Base-by-base conservation (phyloP, 169 alveolate species). In the Eimeria necatrix region DNA sequence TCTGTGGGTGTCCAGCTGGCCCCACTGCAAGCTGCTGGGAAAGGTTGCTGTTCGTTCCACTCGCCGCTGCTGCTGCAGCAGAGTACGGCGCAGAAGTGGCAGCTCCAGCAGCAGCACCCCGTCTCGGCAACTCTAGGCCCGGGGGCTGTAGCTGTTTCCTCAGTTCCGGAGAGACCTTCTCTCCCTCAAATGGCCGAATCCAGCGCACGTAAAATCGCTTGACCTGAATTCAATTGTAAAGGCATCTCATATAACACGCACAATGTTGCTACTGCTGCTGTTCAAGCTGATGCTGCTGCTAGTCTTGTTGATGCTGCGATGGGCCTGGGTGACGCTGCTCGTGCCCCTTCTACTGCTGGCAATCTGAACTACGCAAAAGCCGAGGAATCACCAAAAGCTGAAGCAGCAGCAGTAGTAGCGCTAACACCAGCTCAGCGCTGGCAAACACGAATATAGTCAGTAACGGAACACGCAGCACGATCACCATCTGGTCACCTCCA, bases 101-200 rank as follows among this genome's bases (percentile, higher is more conserved):
- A 20, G 68, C 60, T 18, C 48, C 88, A 20, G 88, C 26, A 10
- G 68, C 60, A 68, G 80, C 80, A 68, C 48, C 26, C 4, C 80
- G 80, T 24, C 94, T 53, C 64, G 94, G 59, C 48, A 46, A 12
- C n/a, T 70, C 86, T 46, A 51, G 24, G 12, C 86, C 94, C 4
- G 85, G 70, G 46, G 94, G 94, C 78, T 60, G 59, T 52, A 87
- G 70, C 46, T 87, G 84, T 74, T 87, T 87, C 85, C 71, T 70
- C 26, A 87, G 68, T 4, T 87, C 85, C 48, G 78, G 94, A 7
- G 94, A 60, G 24, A 87, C 84, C 71, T 60, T 52, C 74, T 87
- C 94, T 20, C 94, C 94, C 56, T 87, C 94, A 60, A 49, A 87
- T 24, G 64, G 94, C 7, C 94, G 94, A 68, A 87, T 87, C 94